These are phyloP conservation scores for Chenopodium formosanum DNA, from an alignment of 148 eudicot species.

Conservation along the genomic window DNA sequence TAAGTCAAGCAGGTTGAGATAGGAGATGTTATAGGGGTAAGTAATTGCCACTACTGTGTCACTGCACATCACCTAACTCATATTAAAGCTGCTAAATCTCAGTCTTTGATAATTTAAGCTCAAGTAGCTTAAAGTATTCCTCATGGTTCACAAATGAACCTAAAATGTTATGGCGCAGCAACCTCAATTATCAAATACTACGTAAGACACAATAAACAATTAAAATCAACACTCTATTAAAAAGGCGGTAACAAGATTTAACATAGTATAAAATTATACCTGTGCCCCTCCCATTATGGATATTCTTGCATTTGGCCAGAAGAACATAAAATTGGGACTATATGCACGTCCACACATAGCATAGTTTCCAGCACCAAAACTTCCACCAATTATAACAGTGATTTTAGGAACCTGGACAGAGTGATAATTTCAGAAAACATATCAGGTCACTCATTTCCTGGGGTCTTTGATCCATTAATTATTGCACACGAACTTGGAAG, in stretches of 20 bases:
- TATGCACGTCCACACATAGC: slow-evolving; percentile 99
- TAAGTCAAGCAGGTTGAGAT: not conserved
- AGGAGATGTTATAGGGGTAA: not conserved
- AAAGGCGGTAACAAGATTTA: not conserved
- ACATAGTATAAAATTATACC: slow-evolving; percentile 37
- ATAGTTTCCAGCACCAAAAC: slow-evolving; percentile 99
- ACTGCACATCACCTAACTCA: not conserved
- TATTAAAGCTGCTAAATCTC: not conserved
- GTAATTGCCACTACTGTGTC: not conserved
- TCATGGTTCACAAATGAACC: not conserved
- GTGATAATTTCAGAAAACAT: slow-evolving; percentile 9
- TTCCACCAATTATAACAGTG: slow-evolving; percentile 86
- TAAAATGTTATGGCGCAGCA: not conserved
- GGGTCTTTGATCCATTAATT: not conserved
- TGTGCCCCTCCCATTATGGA: slow-evolving; percentile 98
- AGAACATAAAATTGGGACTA: slow-evolving; percentile 92
- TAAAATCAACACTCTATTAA: not conserved
- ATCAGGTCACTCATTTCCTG: not conserved
- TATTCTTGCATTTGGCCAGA: slow-evolving; percentile 98
- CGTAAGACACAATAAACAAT: not conserved
- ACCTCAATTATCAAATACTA: not conserved
- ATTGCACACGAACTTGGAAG: not conserved
- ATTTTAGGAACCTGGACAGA: slow-evolving; percentile 88
- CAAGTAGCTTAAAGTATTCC: not conserved
- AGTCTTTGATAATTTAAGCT: not conserved